phyloP scores from a whole-genome alignment of 495 filamentous ascomycete genomes.

The Penicillium pancosmium region DNA sequence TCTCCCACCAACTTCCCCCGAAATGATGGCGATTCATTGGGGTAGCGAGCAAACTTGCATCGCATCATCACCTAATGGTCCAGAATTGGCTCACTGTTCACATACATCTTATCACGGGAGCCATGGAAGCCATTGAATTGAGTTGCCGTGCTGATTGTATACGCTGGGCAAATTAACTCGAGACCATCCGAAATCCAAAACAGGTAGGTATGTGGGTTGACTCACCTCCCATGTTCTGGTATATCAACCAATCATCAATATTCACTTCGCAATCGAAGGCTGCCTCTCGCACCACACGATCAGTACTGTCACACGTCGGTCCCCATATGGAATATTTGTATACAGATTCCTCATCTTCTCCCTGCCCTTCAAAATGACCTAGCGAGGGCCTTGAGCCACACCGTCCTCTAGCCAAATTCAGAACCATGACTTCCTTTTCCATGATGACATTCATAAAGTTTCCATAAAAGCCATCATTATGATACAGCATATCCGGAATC shows the following conservation, averaged over 20 bases:
- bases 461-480: slow-evolving; percentile 40
- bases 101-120: slow-evolving; percentile 16
- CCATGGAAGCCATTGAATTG: slow-evolving; percentile 35
- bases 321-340: slow-evolving; percentile 39
- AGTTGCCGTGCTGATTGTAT: slow-evolving; percentile 31
- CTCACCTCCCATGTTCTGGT: slow-evolving; percentile 39
- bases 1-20: no score
- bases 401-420: slow-evolving; percentile 7
- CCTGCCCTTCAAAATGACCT: not conserved
- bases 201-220: not conserved
- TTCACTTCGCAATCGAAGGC: slow-evolving; percentile 26
- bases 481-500: slow-evolving; percentile 36
- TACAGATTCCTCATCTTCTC: not conserved
- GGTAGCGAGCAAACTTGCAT: not conserved
- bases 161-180: slow-evolving; percentile 15
- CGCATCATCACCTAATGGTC: slow-evolving; percentile 4
- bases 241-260: slow-evolving; percentile 40
- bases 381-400: not conserved
- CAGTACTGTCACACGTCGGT: slow-evolving; percentile 39
- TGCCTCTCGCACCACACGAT: slow-evolving; percentile 25
- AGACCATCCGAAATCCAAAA: not conserved
- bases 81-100: slow-evolving; percentile 18
- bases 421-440: slow-evolving; percentile 27
- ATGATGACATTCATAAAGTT: slow-evolving; percentile 35
- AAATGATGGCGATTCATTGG: no score